phyloP scores from a whole-genome alignment of 371 early-diverging fungal genomes.

The Amoeboradix gromovi region DNA sequence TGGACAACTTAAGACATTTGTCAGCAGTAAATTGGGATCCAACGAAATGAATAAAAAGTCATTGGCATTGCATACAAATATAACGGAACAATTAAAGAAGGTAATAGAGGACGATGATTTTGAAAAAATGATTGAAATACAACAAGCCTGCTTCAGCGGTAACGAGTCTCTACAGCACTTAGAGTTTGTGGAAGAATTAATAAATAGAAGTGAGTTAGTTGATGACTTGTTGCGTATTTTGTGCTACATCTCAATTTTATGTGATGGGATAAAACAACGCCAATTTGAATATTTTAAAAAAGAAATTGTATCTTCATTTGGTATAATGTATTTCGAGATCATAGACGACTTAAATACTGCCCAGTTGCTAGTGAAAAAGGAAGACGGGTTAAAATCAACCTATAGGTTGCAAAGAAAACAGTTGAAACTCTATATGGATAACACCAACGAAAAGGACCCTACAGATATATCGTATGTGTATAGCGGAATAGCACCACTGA shows the following conservation, averaged over 20 bases:
- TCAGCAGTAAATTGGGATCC: no score
- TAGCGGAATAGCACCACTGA: constrained; percentile 70
- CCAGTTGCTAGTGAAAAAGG: constrained; percentile 9
- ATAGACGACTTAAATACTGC: constrained; percentile 1
- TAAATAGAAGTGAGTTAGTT: constrained; percentile 34
- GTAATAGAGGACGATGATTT: constrained; percentile 47
- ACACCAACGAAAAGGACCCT: constrained; percentile 51
- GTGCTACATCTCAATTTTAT: constrained; percentile 46
- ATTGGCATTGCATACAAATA: constrained; percentile 36
- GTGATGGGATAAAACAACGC: constrained; percentile 46
- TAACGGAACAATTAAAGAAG: constrained; percentile 50
- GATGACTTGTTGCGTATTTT: constrained; percentile 43
- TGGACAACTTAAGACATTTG: no score
- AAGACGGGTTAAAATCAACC: background rate
- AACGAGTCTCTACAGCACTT: constrained; percentile 20
- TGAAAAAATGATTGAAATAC: constrained; percentile 42
- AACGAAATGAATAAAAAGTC: no score
- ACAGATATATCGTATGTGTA: constrained; percentile 70
- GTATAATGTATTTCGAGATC: background rate
- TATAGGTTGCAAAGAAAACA: constrained; percentile 18
- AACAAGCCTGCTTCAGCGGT: constrained; percentile 59
- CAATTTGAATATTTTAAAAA: constrained; percentile 41
- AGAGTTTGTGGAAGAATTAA: constrained; percentile 56
- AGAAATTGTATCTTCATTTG: constrained; percentile 39
- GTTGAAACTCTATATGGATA: constrained; percentile 49